Percentiles rank a stretch among this genome's conserved stretches.
Evolutionary conservation across 108 stramenopile genomes (phyloP).

Genomic region (Fragilariopsis cylindrus): DNA sequence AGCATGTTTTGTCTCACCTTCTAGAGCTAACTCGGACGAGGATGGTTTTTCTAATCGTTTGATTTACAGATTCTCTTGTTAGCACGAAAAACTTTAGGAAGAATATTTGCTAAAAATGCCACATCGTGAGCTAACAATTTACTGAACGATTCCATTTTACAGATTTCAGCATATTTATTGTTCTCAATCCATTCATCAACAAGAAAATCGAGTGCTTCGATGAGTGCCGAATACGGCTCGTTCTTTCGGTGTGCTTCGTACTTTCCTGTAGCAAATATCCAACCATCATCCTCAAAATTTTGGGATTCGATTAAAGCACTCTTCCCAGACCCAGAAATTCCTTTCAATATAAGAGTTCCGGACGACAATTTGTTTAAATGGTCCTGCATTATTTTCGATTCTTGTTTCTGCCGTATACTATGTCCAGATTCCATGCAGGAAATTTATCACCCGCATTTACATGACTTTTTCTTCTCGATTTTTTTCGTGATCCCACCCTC

Average conservation of each 20-base stretch:
- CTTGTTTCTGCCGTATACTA: constrained; percentile 14
- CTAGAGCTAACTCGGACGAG: neutral
- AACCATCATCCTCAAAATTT: constrained; percentile 24
- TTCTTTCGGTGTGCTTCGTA: constrained; percentile 8
- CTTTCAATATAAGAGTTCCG: neutral
- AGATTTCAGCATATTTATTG: constrained; percentile 12
- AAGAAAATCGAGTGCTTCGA: constrained; percentile 17
- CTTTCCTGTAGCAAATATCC: constrained; percentile 30
- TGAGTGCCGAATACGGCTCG: constrained; percentile 32
- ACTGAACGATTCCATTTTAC: constrained; percentile 24
- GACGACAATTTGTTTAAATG: neutral
- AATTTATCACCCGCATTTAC: neutral
- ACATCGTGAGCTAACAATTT: constrained; percentile 23
- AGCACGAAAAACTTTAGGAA: constrained; percentile 19
- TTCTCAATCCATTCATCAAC: constrained; percentile 27
- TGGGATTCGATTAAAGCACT: constrained; percentile 18
- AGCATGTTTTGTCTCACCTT: neutral
- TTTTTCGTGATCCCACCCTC: too few relatives aligned
- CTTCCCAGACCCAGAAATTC: constrained; percentile 30
- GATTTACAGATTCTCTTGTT: neutral
- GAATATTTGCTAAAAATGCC: constrained; percentile 23
- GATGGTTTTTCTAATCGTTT: neutral
- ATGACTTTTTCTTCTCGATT: too few relatives aligned
- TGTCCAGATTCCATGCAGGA: constrained; percentile 6
- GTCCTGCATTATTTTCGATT: constrained; percentile 1